A percentile compares a stretch with the other conserved stretches of the same genome.
Evolutionary conservation across 1,284 basidiomycete species (phyloP).

Genomic region (Erythrobasidium hasegawianum): DNA sequence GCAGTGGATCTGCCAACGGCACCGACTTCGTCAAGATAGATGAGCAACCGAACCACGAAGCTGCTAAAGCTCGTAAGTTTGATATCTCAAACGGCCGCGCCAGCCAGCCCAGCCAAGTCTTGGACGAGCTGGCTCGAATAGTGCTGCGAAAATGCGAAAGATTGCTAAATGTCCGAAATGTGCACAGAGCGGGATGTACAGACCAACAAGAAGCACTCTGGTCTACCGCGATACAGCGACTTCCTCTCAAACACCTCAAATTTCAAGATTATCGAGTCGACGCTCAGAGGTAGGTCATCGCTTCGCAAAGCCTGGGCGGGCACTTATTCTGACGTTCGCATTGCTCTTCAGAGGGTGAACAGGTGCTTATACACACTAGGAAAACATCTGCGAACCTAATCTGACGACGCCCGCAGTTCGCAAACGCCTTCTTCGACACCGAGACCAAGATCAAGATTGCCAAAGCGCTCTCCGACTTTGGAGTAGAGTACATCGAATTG

Average conservation of each 20-base stretch:
- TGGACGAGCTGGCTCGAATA: too few relatives aligned
- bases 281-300: conserved; percentile 68
- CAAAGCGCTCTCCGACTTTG: conserved; percentile 90
- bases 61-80: conserved; percentile 26
- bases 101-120: neutral
- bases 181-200: conserved; percentile 5
- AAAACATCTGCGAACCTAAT: neutral
- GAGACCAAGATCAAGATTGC: conserved; percentile 99
- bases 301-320: neutral
- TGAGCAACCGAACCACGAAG: conserved; percentile 18
- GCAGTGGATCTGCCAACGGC: neutral
- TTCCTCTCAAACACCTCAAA: conserved; percentile 73
- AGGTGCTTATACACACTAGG: conserved; percentile 8
- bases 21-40: conserved; percentile 26
- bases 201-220: conserved; percentile 14
- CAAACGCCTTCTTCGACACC: conserved; percentile 98
- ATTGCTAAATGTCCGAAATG: too few relatives aligned
- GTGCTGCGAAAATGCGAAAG: too few relatives aligned
- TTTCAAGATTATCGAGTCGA: conserved; percentile 96
- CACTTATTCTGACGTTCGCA: neutral
- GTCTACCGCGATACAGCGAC: conserved; percentile 15
- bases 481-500: conserved; percentile 99
- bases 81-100: neutral
- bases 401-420: conserved; percentile 60
- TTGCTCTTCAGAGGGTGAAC: conserved; percentile 76